A percentile compares a stretch with the other conserved stretches of the same genome.
Conservation (phyloP, 495 filamentous ascomycete species). For the Penicillium verhagenii region DNA sequence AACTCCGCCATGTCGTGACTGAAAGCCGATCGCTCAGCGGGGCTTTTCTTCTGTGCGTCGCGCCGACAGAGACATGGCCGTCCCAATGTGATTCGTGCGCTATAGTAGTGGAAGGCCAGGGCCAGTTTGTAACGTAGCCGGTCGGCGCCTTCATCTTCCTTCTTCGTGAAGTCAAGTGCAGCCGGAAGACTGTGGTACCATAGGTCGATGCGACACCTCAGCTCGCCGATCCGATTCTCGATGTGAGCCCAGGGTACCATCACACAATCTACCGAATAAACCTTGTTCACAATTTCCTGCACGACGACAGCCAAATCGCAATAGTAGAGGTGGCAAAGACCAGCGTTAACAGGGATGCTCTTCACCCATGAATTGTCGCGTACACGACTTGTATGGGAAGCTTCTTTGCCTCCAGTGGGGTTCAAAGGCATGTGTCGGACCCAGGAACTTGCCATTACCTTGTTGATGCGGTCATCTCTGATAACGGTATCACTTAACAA, state of each 20-base stretch:
- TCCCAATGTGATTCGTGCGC: slow-evolving; percentile 57
- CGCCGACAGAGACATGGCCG: slow-evolving; percentile 64
- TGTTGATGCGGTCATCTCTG: slow-evolving; percentile 40
- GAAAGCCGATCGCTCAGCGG: slow-evolving; percentile 39
- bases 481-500: slow-evolving; percentile 30
- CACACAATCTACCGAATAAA: slow-evolving; percentile 58
- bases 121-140: slow-evolving; percentile 45
- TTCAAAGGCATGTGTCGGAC: slow-evolving; percentile 42
- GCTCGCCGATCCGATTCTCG: slow-evolving; percentile 53
- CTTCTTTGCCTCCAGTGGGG: slow-evolving; percentile 29
- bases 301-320: slow-evolving; percentile 52
- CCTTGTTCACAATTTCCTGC: slow-evolving; percentile 53
- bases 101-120: slow-evolving; percentile 59
- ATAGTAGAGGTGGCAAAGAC: slow-evolving; percentile 50
- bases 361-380: slow-evolving; percentile 32
- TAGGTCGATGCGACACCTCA: slow-evolving; percentile 50
- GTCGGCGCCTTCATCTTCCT: slow-evolving; percentile 31
- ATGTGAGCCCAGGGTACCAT: slow-evolving; percentile 58
- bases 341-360: slow-evolving; percentile 32
- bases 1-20: slow-evolving; percentile 54
- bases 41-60: slow-evolving; percentile 43
- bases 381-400: slow-evolving; percentile 17
- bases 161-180: slow-evolving; percentile 48
- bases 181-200: slow-evolving; percentile 55
- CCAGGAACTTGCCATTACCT: slow-evolving; percentile 34